Evolutionary conservation across 1,284 basidiomycete genomes (phyloP), one percentile per base, ranked within the genome.

Genomic region (Sanghuangporus sanghuang): DNA sequence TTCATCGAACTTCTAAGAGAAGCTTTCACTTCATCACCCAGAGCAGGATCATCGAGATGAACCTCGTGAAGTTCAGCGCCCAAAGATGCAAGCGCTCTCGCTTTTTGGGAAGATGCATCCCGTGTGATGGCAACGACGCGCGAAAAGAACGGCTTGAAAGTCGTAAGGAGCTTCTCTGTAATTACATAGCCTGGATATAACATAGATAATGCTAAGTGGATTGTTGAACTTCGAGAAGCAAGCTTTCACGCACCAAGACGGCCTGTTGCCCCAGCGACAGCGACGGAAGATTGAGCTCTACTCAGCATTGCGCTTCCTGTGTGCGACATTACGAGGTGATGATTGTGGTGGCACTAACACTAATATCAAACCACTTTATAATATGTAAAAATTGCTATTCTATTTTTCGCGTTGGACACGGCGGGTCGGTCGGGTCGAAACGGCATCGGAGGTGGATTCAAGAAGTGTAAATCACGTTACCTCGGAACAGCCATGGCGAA

Each of bases 211-310:
- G 16, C 32, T 53, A 58, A 23, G 8, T 49, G 32, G 6, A 32
- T 32, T 6, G 48, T 1, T 49, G 39, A 39, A 11, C 12, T 36
- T 39, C 38, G 18, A 9, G 53, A 38, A 27, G 36, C 14, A 23
- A 42, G n/a, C 54, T n/a, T 11, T 42, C 6, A 65, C 71, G 23
- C 38, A 73, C 72, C 72, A 7, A 73, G 68, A 18, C 61, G 44
- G 14, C 72, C 72, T 18, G 72, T 72, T 11, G 69, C 70, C 23
- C 72, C 72, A 48, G 68, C 67, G 63, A 73, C 68, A 32, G 67
- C 69, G 52, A 73, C 66, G 60, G 63, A 59, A 48, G 68, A 70
- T 35, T 67, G 64, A 7, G 65, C 62, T 46, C 69, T 64, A 55
- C 67, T 66, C 16, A 70, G 59, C 52, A 59, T 61, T 2, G 67